Evolutionary conservation across 2,329 filamentous ascomycete genomes (phyloP), one percentile per base, ranked within the genome.

Genomic region (Teratosphaeria gauchensis): DNA sequence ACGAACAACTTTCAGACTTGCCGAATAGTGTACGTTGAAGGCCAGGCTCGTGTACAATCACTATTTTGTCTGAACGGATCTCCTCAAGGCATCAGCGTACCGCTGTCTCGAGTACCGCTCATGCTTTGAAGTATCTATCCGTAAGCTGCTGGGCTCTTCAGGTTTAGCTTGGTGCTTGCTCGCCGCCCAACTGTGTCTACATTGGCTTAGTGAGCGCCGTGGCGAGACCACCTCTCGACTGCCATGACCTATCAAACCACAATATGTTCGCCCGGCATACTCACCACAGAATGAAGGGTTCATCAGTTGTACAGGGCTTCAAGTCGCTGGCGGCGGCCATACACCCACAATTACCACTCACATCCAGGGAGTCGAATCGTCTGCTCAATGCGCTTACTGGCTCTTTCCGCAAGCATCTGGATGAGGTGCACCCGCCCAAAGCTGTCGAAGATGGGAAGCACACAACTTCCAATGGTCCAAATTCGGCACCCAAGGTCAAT

Each of bases 361-460:
- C 78, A 30, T 75, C 78, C 4, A 78, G 78, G 59, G 82, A 87
- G 66, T 84, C 81, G 16, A 76, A 82, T 61, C 79, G 83, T 64
- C 75, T 88, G 7, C 77, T 87, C 48, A 78, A 75, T 56, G 76
- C 84, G 21, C 78, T 88, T 62, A 86, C 83, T 24, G 78, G 77
- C 48, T 86, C 84, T 12, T 88, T 88, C 69, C 78, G 83, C 63
- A 76, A 78, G 55, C 83, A 86, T 59, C 78, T 88, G 51, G 84
- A 87, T 65, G 77, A 75, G 56, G 79, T 81, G 59, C 80, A 86
- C 71, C 80, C 79, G 19, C 66, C 69, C 33, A 63, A 65, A n/a
- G 61, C 64, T 62, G 38, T 66, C 38, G 58, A 72, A 24, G 57
- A 63, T 46, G 56, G 56, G 46, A 57, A 58, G 56, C 56, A 28